Conservation (phyloP, 495 filamentous ascomycete species). For the Daldinia loculata region DNA sequence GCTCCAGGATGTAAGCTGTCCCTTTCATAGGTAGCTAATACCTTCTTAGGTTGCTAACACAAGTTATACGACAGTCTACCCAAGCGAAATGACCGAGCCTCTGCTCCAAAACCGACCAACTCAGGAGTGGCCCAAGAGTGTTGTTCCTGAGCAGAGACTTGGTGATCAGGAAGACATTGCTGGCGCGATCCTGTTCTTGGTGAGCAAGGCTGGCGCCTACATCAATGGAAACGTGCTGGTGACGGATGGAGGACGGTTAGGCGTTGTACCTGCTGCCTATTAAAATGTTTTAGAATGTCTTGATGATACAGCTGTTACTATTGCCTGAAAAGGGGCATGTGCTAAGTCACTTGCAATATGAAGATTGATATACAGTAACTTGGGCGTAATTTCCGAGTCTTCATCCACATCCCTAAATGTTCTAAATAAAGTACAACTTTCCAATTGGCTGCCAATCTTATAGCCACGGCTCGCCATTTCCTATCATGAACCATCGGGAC, state of each 20-base stretch:
- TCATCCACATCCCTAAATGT: not conserved
- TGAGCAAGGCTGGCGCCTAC: constrained; percentile 61
- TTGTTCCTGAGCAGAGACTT: constrained; percentile 59
- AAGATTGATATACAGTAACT: not conserved
- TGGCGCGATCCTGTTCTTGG: constrained; percentile 59
- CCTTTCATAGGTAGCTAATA: not conserved
- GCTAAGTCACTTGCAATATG: not conserved
- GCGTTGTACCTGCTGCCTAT: constrained; percentile 54
- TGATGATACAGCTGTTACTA: not conserved
- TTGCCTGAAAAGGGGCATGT: not conserved
- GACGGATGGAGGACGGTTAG: constrained; percentile 61
- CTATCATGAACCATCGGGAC: constrained; percentile 3
- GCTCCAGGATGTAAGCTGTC: constrained; percentile 61
- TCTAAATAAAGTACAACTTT: too few relatives aligned
- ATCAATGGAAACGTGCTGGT: constrained; percentile 60
- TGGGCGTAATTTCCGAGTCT: not conserved
- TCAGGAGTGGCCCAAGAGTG: constrained; percentile 48
- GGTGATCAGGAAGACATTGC: constrained; percentile 62
- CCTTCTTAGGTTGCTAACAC: not conserved
- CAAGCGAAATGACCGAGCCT: constrained; percentile 60
- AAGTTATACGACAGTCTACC: constrained; percentile 50
- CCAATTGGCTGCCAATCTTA: not conserved
- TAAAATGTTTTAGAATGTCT: constrained; percentile 17
- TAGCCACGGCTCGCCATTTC: not conserved
- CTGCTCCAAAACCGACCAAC: constrained; percentile 22